Conservation (phyloP, 805 yeast genomes). For the Teunomyces barrocoloradensis region DNA sequence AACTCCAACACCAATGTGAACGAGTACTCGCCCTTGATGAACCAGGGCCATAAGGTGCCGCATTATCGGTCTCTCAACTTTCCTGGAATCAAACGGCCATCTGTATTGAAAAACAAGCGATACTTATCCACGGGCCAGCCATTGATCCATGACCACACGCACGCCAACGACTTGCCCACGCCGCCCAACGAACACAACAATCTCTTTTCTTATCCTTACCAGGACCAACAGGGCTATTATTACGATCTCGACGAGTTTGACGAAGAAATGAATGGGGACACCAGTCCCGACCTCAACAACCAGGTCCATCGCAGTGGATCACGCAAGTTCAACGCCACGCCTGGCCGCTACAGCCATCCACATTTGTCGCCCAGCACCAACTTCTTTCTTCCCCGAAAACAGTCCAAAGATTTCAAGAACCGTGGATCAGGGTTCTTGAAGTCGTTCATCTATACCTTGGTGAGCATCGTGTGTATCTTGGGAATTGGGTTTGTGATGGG, state of each 20-base stretch:
- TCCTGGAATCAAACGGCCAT: constrained; percentile 18
- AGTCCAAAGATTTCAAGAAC: constrained; percentile 14
- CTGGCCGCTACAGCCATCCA: constrained; percentile 14
- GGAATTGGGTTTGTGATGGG: constrained; percentile 79
- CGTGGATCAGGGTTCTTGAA: constrained; percentile 22
- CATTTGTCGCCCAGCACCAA: constrained; percentile 21
- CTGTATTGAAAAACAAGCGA: constrained; percentile 28
- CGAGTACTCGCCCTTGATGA: constrained; percentile 32
- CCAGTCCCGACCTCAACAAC: background rate
- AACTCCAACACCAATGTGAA: constrained; percentile 21
- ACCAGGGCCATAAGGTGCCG: constrained; percentile 27
- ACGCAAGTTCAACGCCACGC: constrained; percentile 3
- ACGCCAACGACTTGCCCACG: constrained; percentile 7
- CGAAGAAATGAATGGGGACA: constrained; percentile 15
- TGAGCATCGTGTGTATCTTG: constrained; percentile 50
- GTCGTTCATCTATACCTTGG: constrained; percentile 41
- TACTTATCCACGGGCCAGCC: constrained; percentile 39
- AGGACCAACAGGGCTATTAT: constrained; percentile 29
- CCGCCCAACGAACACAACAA: constrained; percentile 16
- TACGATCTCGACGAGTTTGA: constrained; percentile 42
- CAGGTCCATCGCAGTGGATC: constrained; percentile 5
- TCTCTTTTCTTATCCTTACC: constrained; percentile 35
- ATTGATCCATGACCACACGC: constrained; percentile 4
- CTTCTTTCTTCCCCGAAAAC: constrained; percentile 30
- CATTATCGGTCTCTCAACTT: constrained; percentile 41